phyloP scores from a whole-genome alignment of 2,329 filamentous ascomycete species.

The Ascochyta lentis region DNA sequence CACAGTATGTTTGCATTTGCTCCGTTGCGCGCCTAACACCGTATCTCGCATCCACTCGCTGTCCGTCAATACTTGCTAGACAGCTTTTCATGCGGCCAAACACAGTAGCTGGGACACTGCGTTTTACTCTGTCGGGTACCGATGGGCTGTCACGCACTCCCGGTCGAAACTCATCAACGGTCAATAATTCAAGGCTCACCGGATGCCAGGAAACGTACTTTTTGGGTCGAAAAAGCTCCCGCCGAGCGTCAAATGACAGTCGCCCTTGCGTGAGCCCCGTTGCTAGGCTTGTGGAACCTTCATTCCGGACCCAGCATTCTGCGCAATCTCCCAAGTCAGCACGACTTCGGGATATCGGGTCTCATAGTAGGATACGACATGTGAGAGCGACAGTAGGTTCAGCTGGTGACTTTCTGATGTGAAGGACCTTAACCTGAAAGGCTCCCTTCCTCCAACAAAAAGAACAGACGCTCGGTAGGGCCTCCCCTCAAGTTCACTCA shows the following conservation, averaged over 20 bases:
- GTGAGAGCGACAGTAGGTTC: neutral
- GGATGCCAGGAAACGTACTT: neutral
- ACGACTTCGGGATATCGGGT: neutral
- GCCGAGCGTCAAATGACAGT: conserved; percentile 1
- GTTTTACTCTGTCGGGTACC: neutral
- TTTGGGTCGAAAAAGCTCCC: neutral
- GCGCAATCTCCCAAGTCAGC: neutral
- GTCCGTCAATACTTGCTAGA: neutral
- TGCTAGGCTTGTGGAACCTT: conserved; percentile 1
- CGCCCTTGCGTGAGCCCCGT: conserved; percentile 7
- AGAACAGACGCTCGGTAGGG: neutral
- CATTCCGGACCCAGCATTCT: neutral
- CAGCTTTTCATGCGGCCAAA: neutral
- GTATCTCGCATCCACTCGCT: neutral
- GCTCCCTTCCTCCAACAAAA: neutral
- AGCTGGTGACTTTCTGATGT: conserved; percentile 1
- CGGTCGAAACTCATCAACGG: neutral
- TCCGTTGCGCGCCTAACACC: neutral
- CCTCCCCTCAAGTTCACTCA: neutral
- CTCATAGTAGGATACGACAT: conserved; percentile 9
- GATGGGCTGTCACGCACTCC: neutral
- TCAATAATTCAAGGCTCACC: neutral
- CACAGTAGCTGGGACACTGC: conserved; percentile 1
- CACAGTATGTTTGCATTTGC: neutral
- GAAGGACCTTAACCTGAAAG: neutral